Evolutionary conservation across 1,284 basidiomycete genomes (phyloP), one percentile per base, ranked within the genome.

Genomic region (Irpex rosettiformis): DNA sequence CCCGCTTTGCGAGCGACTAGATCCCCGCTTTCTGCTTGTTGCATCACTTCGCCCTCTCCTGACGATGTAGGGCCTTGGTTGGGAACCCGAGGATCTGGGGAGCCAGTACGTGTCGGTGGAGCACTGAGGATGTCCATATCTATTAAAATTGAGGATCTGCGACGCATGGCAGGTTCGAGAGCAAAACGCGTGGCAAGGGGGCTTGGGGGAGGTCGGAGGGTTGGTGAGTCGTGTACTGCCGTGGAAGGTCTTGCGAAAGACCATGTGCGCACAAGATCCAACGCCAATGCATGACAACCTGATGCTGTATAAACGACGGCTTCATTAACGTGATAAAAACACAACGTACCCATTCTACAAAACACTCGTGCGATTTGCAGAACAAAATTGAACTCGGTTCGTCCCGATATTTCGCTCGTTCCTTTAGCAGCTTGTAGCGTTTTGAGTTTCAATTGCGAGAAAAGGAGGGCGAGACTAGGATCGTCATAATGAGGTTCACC

Each of bases 281-380:
- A 80, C 2, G 93, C 95, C 11, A 98, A 77, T 3, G 84, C 81
- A 70, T 97, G 94, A 65, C 95, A 98, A n/a, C 96, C 95, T 96
- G 67, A 11, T n/a, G 10, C 18, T 4, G 18, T 16, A 28, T 51
- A 11, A 51, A 18, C 27, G 28, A 13, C 48, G 18, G 22, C 13
- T 10, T 28, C 24, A 16, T 6, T 1, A n/a, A 53, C 13, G 22
- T 54, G 30, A 21, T 13, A 37, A 51, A 28, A 22, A 57, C 40
- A 55, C 27, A 3, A 71, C 86, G 57, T 63, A 93, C 94, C 95
- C 94, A 97, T 95, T 56, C 92, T 80, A 67, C 88, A 92, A 68
- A 98, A 94, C 2, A 96, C 92, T 22, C 93, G 83, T 0, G 93
- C 91, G 65, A 93, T 94, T 73, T 97, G 94, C 42, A 95, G 78